Evolutionary conservation across 1,284 basidiomycete species (phyloP).

Genomic region (Ustilago shanxiensis): DNA sequence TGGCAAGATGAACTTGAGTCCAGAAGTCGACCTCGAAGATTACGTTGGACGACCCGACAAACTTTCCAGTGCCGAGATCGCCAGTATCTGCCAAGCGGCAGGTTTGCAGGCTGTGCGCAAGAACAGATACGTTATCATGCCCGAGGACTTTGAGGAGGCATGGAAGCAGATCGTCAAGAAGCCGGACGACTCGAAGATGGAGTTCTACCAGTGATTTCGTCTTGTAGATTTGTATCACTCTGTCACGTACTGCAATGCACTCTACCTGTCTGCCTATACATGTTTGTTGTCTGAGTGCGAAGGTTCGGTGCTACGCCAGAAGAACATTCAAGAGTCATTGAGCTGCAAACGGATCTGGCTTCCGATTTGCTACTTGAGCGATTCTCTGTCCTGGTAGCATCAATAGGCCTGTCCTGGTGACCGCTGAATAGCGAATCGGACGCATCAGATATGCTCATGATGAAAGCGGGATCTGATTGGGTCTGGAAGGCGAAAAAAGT

Average conservation of each 20-base stretch:
- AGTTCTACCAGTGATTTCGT: slow-evolving; percentile 63
- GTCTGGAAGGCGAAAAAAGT: neutral
- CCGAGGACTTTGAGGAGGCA: slow-evolving; percentile 87
- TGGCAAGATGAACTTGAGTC: slow-evolving; percentile 96
- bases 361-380: too few relatives aligned
- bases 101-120: slow-evolving; percentile 98
- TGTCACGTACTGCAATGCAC: slow-evolving; percentile 25
- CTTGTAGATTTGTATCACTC: neutral
- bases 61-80: slow-evolving; percentile 93
- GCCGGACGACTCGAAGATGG: slow-evolving; percentile 67
- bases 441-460: neutral
- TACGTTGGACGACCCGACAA: slow-evolving; percentile 97
- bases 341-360: too few relatives aligned
- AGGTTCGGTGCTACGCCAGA: too few relatives aligned
- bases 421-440: too few relatives aligned
- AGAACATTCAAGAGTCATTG: too few relatives aligned
- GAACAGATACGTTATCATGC: slow-evolving; percentile 96
- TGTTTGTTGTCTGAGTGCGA: neutral
- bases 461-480: neutral
- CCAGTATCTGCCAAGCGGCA: slow-evolving; percentile 95
- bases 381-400: too few relatives aligned
- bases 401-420: too few relatives aligned
- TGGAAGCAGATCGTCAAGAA: slow-evolving; percentile 69
- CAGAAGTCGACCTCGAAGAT: slow-evolving; percentile 98
- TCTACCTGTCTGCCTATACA: neutral